phyloP scores from a whole-genome alignment of 2,329 filamentous ascomycete species.

The Alternaria triticina region DNA sequence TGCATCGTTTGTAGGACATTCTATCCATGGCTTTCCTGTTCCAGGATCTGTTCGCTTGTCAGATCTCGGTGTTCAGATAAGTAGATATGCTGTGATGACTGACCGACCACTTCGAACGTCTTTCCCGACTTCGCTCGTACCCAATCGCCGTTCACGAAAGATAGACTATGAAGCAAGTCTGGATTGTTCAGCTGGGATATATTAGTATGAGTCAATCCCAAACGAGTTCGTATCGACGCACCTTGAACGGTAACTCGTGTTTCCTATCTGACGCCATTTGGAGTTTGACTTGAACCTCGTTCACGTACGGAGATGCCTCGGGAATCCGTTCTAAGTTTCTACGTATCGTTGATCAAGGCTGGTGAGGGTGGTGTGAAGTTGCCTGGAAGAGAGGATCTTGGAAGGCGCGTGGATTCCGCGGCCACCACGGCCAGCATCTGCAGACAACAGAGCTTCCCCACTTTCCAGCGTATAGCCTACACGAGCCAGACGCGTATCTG shows the following conservation, averaged over 20 bases:
- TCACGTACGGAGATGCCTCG: not conserved
- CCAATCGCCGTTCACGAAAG: conserved; percentile 63
- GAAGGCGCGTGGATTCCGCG: not conserved
- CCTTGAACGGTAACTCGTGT: conserved; percentile 54
- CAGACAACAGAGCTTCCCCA: conserved; percentile 22
- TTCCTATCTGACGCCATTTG: conserved; percentile 36
- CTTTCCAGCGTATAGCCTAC: conserved; percentile 16
- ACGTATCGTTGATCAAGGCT: not conserved
- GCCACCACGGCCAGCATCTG: not conserved
- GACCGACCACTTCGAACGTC: conserved; percentile 63
- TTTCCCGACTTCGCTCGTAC: conserved; percentile 63
- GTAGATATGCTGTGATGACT: conserved; percentile 5
- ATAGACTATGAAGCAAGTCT: conserved; percentile 61
- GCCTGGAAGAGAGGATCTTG: not conserved
- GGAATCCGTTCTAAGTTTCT: not conserved
- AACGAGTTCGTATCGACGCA: conserved; percentile 15
- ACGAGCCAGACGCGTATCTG: conserved; percentile 3
- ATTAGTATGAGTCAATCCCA: conserved; percentile 5
- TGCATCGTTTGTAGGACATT: conserved; percentile 55
- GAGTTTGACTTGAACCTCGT: not conserved
- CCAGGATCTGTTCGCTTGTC: conserved; percentile 55
- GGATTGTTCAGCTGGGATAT: conserved; percentile 58
- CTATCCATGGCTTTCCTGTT: conserved; percentile 57
- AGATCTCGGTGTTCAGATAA: not conserved
- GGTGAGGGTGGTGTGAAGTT: not conserved